A percentile compares a stretch with the other conserved stretches of the same genome.
These are phyloP conservation scores for Aspergillus fumigatus DNA, from an alignment of 2,329 filamentous ascomycete genomes.

Conservation along the genomic window DNA sequence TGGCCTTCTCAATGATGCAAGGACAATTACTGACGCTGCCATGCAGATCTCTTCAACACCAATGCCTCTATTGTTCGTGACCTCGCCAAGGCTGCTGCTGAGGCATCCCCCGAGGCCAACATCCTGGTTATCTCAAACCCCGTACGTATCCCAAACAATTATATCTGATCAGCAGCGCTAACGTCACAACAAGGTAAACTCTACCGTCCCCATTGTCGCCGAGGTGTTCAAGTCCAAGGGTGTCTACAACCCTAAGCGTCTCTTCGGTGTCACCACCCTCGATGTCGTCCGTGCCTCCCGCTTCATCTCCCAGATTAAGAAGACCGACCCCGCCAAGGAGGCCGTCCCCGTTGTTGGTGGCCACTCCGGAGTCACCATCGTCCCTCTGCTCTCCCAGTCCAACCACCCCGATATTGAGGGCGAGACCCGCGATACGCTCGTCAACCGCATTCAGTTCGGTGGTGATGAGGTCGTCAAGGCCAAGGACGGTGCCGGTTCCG, in stretches of 20 bases:
- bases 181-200: slow-evolving; percentile 66
- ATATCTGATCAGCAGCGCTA: slow-evolving; percentile 1
- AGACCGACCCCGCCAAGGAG: slow-evolving; percentile 84
- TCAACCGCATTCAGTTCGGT: slow-evolving; percentile 96
- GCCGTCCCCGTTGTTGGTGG: slow-evolving; percentile 94
- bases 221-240: slow-evolving; percentile 94
- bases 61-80: slow-evolving; percentile 99
- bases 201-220: slow-evolving; percentile 93
- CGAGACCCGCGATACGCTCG: slow-evolving; percentile 67
- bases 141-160: slow-evolving; percentile 42
- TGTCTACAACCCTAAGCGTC: slow-evolving; percentile 98
- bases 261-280: slow-evolving; percentile 99
- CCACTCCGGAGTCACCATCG: slow-evolving; percentile 97
- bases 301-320: slow-evolving; percentile 95
- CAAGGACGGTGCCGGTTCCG: slow-evolving; percentile 95
- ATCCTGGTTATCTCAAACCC: slow-evolving; percentile 98
- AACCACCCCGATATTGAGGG: slow-evolving; percentile 77
- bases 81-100: slow-evolving; percentile 89
- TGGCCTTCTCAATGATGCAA: not conserved
- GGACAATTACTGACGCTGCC: slow-evolving; percentile 3
- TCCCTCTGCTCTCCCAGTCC: slow-evolving; percentile 94
- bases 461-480: slow-evolving; percentile 99
- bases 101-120: slow-evolving; percentile 86
- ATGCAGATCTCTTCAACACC: slow-evolving; percentile 94
- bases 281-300: slow-evolving; percentile 96